A percentile compares a stretch with the other conserved stretches of the same genome.
These are phyloP conservation scores for Termitomyces eurrhizus DNA, from an alignment of 768 basidiomycete genomes.

Conservation along the genomic window DNA sequence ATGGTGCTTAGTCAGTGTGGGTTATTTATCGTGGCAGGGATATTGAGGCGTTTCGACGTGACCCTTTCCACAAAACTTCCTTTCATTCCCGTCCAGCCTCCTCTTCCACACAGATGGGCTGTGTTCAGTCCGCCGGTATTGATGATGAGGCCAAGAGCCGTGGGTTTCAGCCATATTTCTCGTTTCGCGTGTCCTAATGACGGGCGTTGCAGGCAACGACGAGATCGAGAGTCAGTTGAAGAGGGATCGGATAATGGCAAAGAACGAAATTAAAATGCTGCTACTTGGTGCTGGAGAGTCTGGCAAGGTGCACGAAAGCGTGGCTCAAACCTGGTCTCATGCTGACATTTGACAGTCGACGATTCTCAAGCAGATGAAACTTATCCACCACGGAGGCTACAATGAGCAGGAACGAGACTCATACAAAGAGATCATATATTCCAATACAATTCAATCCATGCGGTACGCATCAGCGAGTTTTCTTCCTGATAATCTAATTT, in stretches of 20 bases:
- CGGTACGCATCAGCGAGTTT: constrained; percentile 42
- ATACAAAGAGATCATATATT: constrained; percentile 89
- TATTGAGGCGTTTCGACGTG: neutral
- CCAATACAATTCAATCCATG: constrained; percentile 90
- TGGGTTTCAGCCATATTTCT: constrained; percentile 34
- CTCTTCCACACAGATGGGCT: constrained; percentile 49
- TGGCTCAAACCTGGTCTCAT: neutral
- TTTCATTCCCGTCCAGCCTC: neutral
- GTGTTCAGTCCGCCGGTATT: constrained; percentile 62
- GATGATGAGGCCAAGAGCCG: constrained; percentile 83
- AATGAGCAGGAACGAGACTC: constrained; percentile 44
- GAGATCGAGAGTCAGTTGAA: constrained; percentile 92
- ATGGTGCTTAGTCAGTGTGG: neutral
- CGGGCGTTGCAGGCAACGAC: constrained; percentile 62
- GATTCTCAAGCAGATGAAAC: constrained; percentile 2
- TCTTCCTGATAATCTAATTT: neutral
- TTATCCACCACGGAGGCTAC: constrained; percentile 2
- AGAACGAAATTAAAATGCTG: constrained; percentile 97
- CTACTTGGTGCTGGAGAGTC: constrained; percentile 95
- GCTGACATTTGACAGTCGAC: constrained; percentile 3
- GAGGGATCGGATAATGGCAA: constrained; percentile 80
- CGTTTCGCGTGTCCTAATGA: neutral
- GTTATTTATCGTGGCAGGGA: neutral
- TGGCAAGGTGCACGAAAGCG: constrained; percentile 63
- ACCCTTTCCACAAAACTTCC: neutral